Base-by-base conservation (phyloP, 2,329 filamentous ascomycete genomes). In the Clarireedia monteithiana region DNA sequence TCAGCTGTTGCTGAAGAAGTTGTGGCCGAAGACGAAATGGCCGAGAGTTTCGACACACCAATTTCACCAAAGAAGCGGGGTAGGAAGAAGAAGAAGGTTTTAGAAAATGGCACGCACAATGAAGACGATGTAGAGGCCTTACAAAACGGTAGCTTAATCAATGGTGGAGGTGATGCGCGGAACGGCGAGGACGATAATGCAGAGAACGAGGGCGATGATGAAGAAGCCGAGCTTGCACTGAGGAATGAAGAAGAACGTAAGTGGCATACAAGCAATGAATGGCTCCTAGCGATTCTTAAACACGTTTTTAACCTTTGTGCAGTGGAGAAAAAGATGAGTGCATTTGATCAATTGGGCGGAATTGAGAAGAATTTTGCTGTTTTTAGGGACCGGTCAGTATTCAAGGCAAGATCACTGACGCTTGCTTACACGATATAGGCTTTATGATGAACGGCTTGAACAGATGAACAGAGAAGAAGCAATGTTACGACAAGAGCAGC, bases 351-450 rank as follows among this genome's bases (percentile, higher is more conserved):
- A 62, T 80, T 96, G 64, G 79, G 83, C 17, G 81, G 82, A 17
- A 87, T 99, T 45, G 92, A 97, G 69, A 87, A 87, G 69, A 89
- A 94, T 68, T 99, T 99, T 73, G 83, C 86, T 58, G 81, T 87
- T 17, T 89, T 97, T 67, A 83, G 91, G 66, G 91, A 91, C 61
- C 85, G 84, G 85, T 88, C 69, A 55, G 53, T 26, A 64, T 78
- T 72, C 48, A 15, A 50, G 34, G 2, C 12, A 47, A n/a, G 10
- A n/a, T 53, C 39, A 10, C 17, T 45, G 38, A 23, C 9, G 26
- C 56, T 53, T 14, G 34, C 62, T 69, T 61, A 71, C 52, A 27
- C 6, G 34, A 23, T 39, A 2, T 65, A 95, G 91, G 62, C 80
- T 96, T 44, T 94, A 91, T 70, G 89, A 94, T 67, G 92, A 97